Evolutionary conservation across 2,329 filamentous ascomycete species (phyloP), one percentile per base, ranked within the genome.

Genomic region (Colletotrichum tofieldiae): DNA sequence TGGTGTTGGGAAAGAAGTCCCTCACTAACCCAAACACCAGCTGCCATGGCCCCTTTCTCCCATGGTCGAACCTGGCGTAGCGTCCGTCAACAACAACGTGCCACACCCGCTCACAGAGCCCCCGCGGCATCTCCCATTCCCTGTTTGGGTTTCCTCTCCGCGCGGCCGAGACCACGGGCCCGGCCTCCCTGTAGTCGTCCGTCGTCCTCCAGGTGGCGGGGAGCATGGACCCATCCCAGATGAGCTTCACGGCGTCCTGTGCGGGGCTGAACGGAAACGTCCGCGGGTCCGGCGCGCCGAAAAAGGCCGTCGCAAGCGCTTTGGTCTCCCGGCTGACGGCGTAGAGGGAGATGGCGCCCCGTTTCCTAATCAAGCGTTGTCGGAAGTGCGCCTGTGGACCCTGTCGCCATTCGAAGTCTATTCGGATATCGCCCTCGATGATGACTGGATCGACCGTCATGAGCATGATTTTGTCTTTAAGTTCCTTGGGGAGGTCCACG

Each of bases 261-360:
- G 43, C 64, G 18, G 68, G 16, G 65, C 58, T 58, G 41, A 61
- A 45, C 39, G 41, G 56, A 4, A 71, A 56, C 32, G 41, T 51
- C 32, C 39, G 56, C 51, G 43, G 56, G 8, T 45, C 41, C 43
- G 64, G 64, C 14, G 18, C 37, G 26, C 58, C 51, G 64, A 16
- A 56, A 29, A 16, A 41, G 23, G n/a, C 12, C 14, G 20, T 16
- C 8, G 65, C 51, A 16, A 62, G 43, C 23, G 26, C 20, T 16
- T 43, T 55, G 14, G 26, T 62, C 11, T 47, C 68, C 56, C 26
- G 41, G 68, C 43, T 62, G 49, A 62, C 56, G 49, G 49, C 43
- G n/a, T 37, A 54, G 23, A 59, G 66, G 18, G 32, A 23, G 37
- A 64, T 9, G 23, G 43, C 59, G 49, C 32, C 51, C 32, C 51